Evolutionary conservation across 768 basidiomycete species (phyloP).

Genomic region (Suillus bovinus): DNA sequence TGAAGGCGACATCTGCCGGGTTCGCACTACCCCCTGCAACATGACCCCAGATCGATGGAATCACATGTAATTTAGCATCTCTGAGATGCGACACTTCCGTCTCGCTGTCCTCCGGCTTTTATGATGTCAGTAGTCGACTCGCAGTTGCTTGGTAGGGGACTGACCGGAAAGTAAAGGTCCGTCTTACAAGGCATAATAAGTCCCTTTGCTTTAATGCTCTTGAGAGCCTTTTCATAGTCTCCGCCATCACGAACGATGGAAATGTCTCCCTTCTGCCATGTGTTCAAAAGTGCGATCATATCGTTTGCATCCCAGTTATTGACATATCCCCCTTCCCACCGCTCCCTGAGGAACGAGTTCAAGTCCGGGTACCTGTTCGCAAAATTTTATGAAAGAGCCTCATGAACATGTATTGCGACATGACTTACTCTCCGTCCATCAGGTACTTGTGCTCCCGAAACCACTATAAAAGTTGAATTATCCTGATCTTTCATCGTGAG

Average conservation of each 20-base stretch:
- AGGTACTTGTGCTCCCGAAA: conserved; percentile 51
- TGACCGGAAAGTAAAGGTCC: conserved; percentile 59
- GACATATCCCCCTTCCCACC: conserved; percentile 50
- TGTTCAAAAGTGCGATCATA: conserved; percentile 47
- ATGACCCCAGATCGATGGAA: conserved; percentile 60
- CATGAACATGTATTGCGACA: background rate
- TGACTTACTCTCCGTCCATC: conserved; percentile 40
- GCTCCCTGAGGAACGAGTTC: conserved; percentile 48
- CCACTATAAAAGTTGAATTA: conserved; percentile 40
- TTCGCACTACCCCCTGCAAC: conserved; percentile 50
- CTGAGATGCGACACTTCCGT: conserved; percentile 44
- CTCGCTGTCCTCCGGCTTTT: conserved; percentile 56
- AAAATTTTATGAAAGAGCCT: background rate
- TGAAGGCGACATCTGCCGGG: conserved; percentile 40
- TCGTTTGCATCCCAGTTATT: conserved; percentile 57
- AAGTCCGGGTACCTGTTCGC: conserved; percentile 45
- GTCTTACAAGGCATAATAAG: conserved; percentile 63
- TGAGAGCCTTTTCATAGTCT: conserved; percentile 42
- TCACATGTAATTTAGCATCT: conserved; percentile 49
- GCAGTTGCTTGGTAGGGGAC: conserved; percentile 1
- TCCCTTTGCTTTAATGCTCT: conserved; percentile 49
- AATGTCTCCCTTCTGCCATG: conserved; percentile 56
- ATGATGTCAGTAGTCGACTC: conserved; percentile 1
- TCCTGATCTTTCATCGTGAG: background rate
- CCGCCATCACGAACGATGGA: conserved; percentile 46